Conservation (phyloP, 2,329 filamentous ascomycete species). For the Xylaria polymorpha region DNA sequence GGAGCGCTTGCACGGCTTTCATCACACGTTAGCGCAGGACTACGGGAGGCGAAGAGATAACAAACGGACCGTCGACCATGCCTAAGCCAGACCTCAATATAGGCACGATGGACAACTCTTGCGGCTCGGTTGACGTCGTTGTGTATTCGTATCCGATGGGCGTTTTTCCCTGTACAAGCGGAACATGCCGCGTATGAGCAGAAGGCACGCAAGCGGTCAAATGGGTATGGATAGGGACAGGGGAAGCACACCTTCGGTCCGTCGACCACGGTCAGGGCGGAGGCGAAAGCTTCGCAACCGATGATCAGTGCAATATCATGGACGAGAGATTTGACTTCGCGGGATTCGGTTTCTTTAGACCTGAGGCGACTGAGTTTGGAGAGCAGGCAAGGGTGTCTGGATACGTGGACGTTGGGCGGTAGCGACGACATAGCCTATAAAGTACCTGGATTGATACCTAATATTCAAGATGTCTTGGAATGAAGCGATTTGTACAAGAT, state of each 20-base stretch:
- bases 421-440: slow-evolving; percentile 53
- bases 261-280: slow-evolving; percentile 66
- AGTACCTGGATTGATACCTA: background rate
- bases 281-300: slow-evolving; percentile 81
- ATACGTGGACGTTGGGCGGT: slow-evolving; percentile 78
- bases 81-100: slow-evolving; percentile 92
- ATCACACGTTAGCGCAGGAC: slow-evolving; percentile 27
- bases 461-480: slow-evolving; percentile 2
- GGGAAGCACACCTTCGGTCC: slow-evolving; percentile 70
- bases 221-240: background rate
- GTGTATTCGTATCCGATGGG: slow-evolving; percentile 82
- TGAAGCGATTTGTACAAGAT: background rate
- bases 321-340: slow-evolving; percentile 83
- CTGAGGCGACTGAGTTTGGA: slow-evolving; percentile 93
- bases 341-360: slow-evolving; percentile 74
- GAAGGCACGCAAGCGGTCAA: slow-evolving; percentile 1
- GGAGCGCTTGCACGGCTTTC: slow-evolving; percentile 80
- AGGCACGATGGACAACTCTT: slow-evolving; percentile 82
- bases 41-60: background rate
- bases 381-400: slow-evolving; percentile 83
- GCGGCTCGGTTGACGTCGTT: slow-evolving; percentile 70
- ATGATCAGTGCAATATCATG: slow-evolving; percentile 89
- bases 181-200: slow-evolving; percentile 19
- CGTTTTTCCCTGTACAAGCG: slow-evolving; percentile 71
- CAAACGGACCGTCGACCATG: slow-evolving; percentile 81